Percentiles rank a stretch among this genome's conserved stretches.
Conservation (phyloP, 2,329 filamentous ascomycete species). For the Zasmidium angulare region DNA sequence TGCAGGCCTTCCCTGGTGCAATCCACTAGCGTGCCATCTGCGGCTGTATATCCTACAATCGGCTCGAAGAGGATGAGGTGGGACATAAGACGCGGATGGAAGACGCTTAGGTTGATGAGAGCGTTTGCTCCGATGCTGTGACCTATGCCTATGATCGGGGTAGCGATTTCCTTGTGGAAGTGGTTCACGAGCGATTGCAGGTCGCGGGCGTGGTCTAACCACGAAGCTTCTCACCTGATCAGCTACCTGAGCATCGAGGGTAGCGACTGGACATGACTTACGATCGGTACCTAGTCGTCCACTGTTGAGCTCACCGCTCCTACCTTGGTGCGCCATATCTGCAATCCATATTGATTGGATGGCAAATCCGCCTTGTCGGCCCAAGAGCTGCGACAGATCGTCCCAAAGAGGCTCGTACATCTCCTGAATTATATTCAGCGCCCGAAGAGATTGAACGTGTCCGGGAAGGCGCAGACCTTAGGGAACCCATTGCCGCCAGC, state of each 20-base stretch:
- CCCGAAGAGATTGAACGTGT: neutral
- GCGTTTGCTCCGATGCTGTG: slow-evolving; percentile 81
- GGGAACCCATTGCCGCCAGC: slow-evolving; percentile 7
- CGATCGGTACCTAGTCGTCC: slow-evolving; percentile 15
- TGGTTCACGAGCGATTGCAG: slow-evolving; percentile 77
- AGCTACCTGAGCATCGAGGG: neutral
- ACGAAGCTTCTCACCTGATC: slow-evolving; percentile 37
- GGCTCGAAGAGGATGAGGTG: slow-evolving; percentile 61
- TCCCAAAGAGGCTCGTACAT: slow-evolving; percentile 16
- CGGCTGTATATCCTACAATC: slow-evolving; percentile 57
- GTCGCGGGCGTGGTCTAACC: slow-evolving; percentile 80
- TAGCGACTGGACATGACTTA: neutral
- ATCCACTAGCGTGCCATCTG: neutral
- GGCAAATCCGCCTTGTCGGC: neutral
- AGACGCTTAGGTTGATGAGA: slow-evolving; percentile 67
- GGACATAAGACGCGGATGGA: slow-evolving; percentile 74
- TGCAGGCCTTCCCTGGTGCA: neutral
- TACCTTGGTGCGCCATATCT: slow-evolving; percentile 15
- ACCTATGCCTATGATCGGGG: slow-evolving; percentile 75
- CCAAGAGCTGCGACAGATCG: neutral
- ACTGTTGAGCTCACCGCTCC: slow-evolving; percentile 21
- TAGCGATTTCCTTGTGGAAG: slow-evolving; percentile 73
- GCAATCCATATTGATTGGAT: slow-evolving; percentile 23
- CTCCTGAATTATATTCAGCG: slow-evolving; percentile 7
- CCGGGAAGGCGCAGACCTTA: neutral